Conservation (phyloP, 306 rosid species). For the Benincasa hispida region DNA sequence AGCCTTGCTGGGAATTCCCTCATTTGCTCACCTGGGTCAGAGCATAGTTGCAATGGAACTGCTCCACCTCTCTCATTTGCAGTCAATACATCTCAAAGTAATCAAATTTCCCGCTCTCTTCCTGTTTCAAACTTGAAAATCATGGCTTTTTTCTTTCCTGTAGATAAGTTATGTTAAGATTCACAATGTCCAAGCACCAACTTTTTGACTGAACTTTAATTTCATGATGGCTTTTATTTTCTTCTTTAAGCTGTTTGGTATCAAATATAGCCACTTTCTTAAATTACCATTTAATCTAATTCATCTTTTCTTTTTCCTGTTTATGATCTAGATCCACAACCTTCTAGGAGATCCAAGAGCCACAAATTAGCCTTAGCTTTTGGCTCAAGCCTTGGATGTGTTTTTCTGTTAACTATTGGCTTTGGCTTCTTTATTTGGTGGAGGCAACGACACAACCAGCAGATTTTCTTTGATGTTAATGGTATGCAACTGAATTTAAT, state of each 20-base stretch:
- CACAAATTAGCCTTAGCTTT: slow-evolving; percentile 67
- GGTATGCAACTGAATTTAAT: slow-evolving; percentile 23
- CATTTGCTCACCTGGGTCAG: slow-evolving; percentile 49
- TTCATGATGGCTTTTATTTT: neutral
- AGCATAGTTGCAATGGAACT: slow-evolving; percentile 48
- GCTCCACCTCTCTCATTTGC: slow-evolving; percentile 18
- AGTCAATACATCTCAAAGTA: slow-evolving; percentile 50
- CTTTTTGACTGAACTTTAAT: slow-evolving; percentile 13
- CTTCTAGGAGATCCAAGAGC: slow-evolving; percentile 44
- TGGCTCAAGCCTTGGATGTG: slow-evolving; percentile 74
- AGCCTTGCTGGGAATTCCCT: slow-evolving; percentile 76
- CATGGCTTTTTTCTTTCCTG: neutral
- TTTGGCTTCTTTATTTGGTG: slow-evolving; percentile 82
- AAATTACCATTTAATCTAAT: slow-evolving; percentile 1
- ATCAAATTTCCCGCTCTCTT: slow-evolving; percentile 17
- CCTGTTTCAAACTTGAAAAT: neutral
- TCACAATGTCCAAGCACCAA: neutral
- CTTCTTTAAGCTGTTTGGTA: neutral
- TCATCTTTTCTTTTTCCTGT: neutral
- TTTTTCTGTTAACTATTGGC: slow-evolving; percentile 56
- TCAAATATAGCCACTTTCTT: neutral
- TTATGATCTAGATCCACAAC: slow-evolving; percentile 30
- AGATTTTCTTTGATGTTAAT: slow-evolving; percentile 72
- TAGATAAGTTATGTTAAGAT: neutral
- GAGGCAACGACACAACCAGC: slow-evolving; percentile 75